Evolutionary conservation across 1,284 basidiomycete genomes (phyloP).

Genomic region (Rhodotorula sp.): DNA sequence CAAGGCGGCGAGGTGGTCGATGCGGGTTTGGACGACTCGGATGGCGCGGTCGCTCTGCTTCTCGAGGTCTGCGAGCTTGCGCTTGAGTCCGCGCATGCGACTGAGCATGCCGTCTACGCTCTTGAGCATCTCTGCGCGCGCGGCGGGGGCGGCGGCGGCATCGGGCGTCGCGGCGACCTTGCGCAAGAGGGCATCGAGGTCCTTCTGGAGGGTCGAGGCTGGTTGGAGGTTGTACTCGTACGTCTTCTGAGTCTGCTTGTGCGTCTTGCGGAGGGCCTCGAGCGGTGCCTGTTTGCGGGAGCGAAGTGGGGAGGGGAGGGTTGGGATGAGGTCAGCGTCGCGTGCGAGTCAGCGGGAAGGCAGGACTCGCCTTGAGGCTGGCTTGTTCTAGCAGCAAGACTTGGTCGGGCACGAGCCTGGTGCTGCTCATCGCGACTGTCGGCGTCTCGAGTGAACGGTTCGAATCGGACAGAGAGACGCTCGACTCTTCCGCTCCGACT

Average conservation of each 20-base stretch:
- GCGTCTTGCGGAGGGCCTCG: slow-evolving; percentile 79
- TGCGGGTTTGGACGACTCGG: slow-evolving; percentile 48
- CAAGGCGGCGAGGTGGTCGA: slow-evolving; percentile 64
- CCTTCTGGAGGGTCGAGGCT: slow-evolving; percentile 46
- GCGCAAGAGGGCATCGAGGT: slow-evolving; percentile 55
- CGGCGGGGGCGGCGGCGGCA: slow-evolving; percentile 44
- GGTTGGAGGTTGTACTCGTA: slow-evolving; percentile 72
- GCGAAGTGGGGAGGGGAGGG: slow-evolving; percentile 11
- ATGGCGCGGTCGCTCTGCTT: slow-evolving; percentile 12
- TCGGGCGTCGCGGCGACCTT: slow-evolving; percentile 56
- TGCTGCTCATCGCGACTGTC: neutral
- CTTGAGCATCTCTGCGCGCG: slow-evolving; percentile 58
- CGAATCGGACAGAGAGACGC: neutral
- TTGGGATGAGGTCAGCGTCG: slow-evolving; percentile 3
- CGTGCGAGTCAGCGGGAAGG: neutral
- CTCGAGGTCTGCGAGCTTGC: slow-evolving; percentile 60
- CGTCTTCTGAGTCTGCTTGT: slow-evolving; percentile 71
- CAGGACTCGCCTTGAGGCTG: slow-evolving; percentile 63
- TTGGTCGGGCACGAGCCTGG: slow-evolving; percentile 57
- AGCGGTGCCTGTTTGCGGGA: slow-evolving; percentile 48
- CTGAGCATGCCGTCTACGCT: slow-evolving; percentile 71
- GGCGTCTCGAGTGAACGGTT: neutral
- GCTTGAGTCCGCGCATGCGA: slow-evolving; percentile 70
- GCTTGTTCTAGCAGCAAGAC: slow-evolving; percentile 84
- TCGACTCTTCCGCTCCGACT: too few relatives aligned